phyloP scores from a whole-genome alignment of 1,284 basidiomycete species.

The Xerocomus minutiporus region DNA sequence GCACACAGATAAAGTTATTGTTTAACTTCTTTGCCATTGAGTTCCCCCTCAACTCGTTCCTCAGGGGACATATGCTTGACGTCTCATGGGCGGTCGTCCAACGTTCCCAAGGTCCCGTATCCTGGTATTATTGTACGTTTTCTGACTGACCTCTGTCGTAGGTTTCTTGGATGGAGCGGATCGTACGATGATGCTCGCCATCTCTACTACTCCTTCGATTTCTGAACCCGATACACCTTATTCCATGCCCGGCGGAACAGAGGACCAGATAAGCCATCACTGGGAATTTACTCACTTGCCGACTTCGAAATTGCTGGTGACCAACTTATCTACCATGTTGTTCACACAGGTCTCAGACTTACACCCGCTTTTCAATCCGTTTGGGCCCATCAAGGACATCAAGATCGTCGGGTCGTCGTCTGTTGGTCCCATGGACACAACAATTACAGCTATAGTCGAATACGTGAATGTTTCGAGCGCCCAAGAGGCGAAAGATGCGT shows the following conservation, averaged over 20 bases:
- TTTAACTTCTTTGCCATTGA: background rate
- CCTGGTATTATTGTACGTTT: background rate
- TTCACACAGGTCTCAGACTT: slow-evolving; percentile 65
- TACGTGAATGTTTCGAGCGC: slow-evolving; percentile 52
- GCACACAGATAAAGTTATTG: slow-evolving; percentile 56
- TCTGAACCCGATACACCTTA: slow-evolving; percentile 26
- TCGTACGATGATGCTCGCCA: slow-evolving; percentile 55
- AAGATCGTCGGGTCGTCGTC: slow-evolving; percentile 36
- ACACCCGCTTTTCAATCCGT: slow-evolving; percentile 68
- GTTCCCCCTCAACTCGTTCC: slow-evolving; percentile 1
- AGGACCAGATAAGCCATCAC: slow-evolving; percentile 6
- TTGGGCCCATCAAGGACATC: slow-evolving; percentile 61
- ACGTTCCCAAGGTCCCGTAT: slow-evolving; percentile 60
- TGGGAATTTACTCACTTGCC: slow-evolving; percentile 38
- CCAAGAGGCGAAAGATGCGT: slow-evolving; percentile 55
- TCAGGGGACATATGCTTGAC: slow-evolving; percentile 65
- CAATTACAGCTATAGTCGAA: slow-evolving; percentile 57
- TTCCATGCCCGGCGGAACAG: slow-evolving; percentile 13
- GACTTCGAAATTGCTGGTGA: slow-evolving; percentile 54
- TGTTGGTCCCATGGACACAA: slow-evolving; percentile 35
- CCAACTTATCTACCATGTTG: slow-evolving; percentile 59
- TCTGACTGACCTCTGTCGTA: slow-evolving; percentile 25
- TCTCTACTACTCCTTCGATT: slow-evolving; percentile 36
- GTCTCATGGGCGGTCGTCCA: slow-evolving; percentile 81
- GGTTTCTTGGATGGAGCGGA: slow-evolving; percentile 78